Conservation (phyloP, 306 rosid genomes). For the Gillenia trifoliata region DNA sequence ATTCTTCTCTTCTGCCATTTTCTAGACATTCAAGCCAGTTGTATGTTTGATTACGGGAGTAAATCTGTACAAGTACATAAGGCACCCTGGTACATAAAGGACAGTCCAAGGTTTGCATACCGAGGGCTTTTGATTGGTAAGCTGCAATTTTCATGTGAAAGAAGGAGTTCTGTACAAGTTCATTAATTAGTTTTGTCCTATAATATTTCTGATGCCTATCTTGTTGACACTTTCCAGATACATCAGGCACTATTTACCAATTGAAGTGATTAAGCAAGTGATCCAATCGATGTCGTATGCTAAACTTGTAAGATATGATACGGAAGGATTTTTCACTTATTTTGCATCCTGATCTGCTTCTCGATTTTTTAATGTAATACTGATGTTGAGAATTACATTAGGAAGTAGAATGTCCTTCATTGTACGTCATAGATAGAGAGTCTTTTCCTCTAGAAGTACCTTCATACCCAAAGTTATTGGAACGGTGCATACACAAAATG, state of each 20-base stretch:
- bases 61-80: constrained; percentile 64
- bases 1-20: constrained; percentile 25
- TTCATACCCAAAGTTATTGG: constrained; percentile 86
- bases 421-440: constrained; percentile 88
- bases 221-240: constrained; percentile 54
- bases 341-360: constrained; percentile 3
- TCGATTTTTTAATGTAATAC: constrained; percentile 30
- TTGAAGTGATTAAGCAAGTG: constrained; percentile 69
- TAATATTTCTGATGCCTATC: constrained; percentile 23
- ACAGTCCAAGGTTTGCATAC: constrained; percentile 78
- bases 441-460: constrained; percentile 95
- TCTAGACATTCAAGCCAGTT: constrained; percentile 97
- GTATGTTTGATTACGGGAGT: constrained; percentile 73
- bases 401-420: constrained; percentile 90
- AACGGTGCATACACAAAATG: constrained; percentile 82
- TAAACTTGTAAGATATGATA: constrained; percentile 64
- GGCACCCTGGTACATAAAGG: constrained; percentile 88
- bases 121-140: constrained; percentile 93
- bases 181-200: constrained; percentile 16
- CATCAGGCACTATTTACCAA: constrained; percentile 90
- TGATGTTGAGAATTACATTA: constrained; percentile 37
- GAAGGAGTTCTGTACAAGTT: constrained; percentile 3
- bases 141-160: constrained; percentile 15
- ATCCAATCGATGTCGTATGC: constrained; percentile 95
- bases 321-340: constrained; percentile 3